phyloP scores from a whole-genome alignment of 305 asterid species.

The Fraxinus greggii region DNA sequence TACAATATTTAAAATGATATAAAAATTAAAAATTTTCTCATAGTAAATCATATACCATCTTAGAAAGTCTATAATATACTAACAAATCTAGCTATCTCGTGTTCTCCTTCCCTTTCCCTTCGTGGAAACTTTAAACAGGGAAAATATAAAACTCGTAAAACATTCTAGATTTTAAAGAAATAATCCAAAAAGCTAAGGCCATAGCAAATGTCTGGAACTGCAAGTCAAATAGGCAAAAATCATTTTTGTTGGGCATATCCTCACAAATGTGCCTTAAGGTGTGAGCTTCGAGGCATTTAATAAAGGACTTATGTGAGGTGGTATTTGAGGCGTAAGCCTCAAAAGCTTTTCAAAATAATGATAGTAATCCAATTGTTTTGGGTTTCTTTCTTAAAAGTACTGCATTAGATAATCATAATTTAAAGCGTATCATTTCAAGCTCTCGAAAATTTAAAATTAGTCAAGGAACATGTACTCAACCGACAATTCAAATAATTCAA shows the following conservation, averaged over 20 bases:
- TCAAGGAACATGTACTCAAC: not conserved
- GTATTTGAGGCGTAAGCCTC: not conserved
- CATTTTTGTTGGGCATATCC: not conserved
- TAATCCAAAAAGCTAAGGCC: not conserved
- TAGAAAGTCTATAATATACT: not conserved
- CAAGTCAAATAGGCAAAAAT: not conserved
- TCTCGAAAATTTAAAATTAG: not conserved
- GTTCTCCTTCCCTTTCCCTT: not conserved
- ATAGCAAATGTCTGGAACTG: not conserved
- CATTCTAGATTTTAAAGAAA: not conserved
- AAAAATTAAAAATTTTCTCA: not conserved
- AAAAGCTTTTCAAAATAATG: not conserved
- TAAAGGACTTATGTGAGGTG: not conserved
- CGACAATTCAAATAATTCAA: not conserved
- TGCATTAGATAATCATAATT: not conserved
- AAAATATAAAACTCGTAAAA: not conserved
- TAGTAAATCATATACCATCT: not conserved
- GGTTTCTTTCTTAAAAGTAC: not conserved
- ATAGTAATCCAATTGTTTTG: not conserved
- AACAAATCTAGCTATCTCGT: not conserved
- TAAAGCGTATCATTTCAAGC: not conserved
- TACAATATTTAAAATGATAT: not conserved
- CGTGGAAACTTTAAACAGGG: not conserved
- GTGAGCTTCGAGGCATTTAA: not conserved
- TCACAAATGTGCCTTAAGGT: not conserved